Conservation (phyloP, 2,329 filamentous ascomycete genomes). For the Hymenoscyphus infarciens region DNA sequence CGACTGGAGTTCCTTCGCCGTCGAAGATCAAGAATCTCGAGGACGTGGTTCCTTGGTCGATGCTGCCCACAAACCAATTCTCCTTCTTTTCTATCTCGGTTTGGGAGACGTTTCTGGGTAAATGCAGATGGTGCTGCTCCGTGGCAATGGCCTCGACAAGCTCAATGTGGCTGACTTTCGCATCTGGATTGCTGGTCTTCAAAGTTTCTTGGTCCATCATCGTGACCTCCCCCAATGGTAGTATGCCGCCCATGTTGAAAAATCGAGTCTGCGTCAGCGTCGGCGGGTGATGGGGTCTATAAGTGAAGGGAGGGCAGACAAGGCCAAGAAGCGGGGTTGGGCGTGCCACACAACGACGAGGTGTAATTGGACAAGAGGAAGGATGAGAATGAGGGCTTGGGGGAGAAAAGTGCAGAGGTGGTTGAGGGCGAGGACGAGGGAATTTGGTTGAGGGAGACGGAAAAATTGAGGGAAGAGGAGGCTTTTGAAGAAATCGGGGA, state of each 20-base stretch:
- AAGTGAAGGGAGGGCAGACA: not conserved
- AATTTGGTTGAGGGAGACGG: not conserved
- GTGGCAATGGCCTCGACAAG: not conserved
- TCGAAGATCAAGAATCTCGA: conserved; percentile 90
- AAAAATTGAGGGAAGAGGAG: not conserved
- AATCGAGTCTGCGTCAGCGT: not conserved
- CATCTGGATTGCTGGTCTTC: conserved; percentile 7
- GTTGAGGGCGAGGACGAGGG: not conserved
- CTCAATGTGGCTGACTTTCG: conserved; percentile 13
- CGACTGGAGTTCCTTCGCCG: conserved; percentile 70
- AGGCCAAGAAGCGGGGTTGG: conserved; percentile 2
- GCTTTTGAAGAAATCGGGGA: not conserved
- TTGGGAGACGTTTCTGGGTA: conserved; percentile 4
- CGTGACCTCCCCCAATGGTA: not conserved
- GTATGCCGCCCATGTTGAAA: conserved; percentile 1
- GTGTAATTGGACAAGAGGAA: not conserved
- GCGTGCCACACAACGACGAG: not conserved
- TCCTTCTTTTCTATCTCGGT: conserved; percentile 21
- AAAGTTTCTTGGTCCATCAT: not conserved
- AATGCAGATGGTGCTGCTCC: conserved; percentile 6
- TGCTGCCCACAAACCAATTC: conserved; percentile 75
- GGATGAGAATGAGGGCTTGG: not conserved
- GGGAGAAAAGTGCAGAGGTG: not conserved
- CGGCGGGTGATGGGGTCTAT: not conserved
- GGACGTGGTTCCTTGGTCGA: conserved; percentile 88